Conservation (phyloP, 352 stramenopile species). For the Globisporangium lucens region DNA sequence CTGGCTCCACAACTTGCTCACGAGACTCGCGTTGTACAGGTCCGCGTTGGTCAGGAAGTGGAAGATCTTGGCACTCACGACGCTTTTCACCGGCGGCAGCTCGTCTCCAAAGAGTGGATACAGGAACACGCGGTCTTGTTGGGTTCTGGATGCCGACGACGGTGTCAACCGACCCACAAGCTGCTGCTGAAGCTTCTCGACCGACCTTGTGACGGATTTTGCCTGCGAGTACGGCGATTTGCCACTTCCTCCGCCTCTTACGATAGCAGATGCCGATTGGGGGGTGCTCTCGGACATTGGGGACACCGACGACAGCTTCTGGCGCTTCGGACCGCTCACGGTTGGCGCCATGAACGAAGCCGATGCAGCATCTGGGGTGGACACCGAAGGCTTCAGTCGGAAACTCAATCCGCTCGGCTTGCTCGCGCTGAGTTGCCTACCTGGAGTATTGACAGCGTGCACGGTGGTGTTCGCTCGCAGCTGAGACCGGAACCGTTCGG, state of each 20-base stretch:
- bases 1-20: conserved; percentile 80
- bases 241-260: not conserved
- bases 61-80: conserved; percentile 63
- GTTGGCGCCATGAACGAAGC: conserved; percentile 15
- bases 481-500: conserved; percentile 47
- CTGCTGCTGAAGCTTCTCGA: not conserved
- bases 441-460: conserved; percentile 6
- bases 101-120: conserved; percentile 67
- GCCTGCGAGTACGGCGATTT: not conserved
- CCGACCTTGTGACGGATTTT: not conserved
- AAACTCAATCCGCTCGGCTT: conserved; percentile 16
- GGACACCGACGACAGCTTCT: conserved; percentile 24
- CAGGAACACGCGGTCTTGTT: conserved; percentile 43
- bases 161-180: not conserved
- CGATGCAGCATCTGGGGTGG: not conserved
- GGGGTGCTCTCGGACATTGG: conserved; percentile 24
- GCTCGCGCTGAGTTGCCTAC: not conserved
- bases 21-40: conserved; percentile 83
- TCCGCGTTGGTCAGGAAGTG: conserved; percentile 70
- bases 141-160: not conserved
- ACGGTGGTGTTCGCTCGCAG: conserved; percentile 24
- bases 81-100: conserved; percentile 56
- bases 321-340: conserved; percentile 6
- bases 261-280: conserved; percentile 8
- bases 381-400: conserved; percentile 18